Base-by-base conservation (phyloP, 1,284 basidiomycete species). In the Cutaneotrichosporon sp. region DNA sequence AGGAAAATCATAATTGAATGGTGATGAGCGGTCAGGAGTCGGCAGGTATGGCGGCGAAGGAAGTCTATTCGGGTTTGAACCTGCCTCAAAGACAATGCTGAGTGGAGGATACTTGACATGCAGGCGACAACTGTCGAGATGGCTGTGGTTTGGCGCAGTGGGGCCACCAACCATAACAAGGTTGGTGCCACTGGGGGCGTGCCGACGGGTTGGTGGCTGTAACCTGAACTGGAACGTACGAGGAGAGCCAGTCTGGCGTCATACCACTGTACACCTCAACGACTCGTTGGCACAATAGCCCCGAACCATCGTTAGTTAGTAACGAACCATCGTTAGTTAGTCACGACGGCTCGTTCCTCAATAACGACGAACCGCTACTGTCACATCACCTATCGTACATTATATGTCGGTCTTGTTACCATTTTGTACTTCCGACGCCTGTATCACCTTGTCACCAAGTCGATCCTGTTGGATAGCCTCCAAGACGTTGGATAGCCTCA, bases 221-320 rank as follows among this genome's bases (percentile, higher is more conserved):
- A 63, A 51, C 30, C 62, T 56, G 22, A 68, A 61, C 64, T 68
- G 64, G 47, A 68, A 59, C 6, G 63, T 31, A 6, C 64, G 61
- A 1, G 66, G 66, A 2, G 66, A 64, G 9, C 66, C 66, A 2
- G 59, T 52, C 13, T 42, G 64, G 13, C 63, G 63, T 8, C 55
- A 26, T 26, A 26, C 26, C 26, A 26, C 26, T 26, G 26, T 26
- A 26, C 26, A 1, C 3, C 26, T 26, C 26, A 26, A 26, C 26
- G 26, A 26, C 26, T 26, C 26, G 26, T 26, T 26, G 26, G 26
- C 26, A 26, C 26, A 1, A 26, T 26, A 26, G 26, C 3, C 26
- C 1, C 26, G 26, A 26, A 26, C 26, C 26, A 26, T 26, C 26
- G 26, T 26, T 26, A 26, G 2, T 26, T 26, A 3, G 26, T 26